Evolutionary conservation across 2,329 filamentous ascomycete species (phyloP).

Genomic region (Cladosporium sp.): DNA sequence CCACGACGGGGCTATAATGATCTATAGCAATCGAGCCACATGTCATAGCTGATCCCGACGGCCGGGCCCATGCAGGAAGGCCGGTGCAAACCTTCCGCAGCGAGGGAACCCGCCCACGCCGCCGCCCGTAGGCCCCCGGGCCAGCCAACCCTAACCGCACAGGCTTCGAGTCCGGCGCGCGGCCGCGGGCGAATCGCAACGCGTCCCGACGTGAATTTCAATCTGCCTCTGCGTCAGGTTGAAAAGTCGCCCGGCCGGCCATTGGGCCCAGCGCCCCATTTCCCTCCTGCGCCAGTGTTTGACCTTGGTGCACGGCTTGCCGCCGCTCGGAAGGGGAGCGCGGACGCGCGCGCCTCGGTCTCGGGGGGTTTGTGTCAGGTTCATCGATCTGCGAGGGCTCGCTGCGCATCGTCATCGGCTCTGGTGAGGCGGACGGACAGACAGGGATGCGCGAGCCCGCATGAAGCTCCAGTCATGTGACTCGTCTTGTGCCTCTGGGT

Average conservation of each 20-base stretch:
- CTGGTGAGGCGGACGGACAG: too few species aligned
- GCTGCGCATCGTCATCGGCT: too few species aligned
- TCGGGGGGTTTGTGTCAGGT: too few species aligned
- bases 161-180: neutral
- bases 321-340: too few species aligned
- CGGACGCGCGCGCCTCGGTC: too few species aligned
- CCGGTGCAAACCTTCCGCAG: neutral
- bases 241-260: neutral
- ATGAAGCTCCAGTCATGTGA: too few species aligned
- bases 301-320: neutral
- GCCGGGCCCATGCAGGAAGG: neutral
- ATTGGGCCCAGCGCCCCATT: neutral
- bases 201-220: conserved; percentile 1
- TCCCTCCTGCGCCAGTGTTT: conserved; percentile 6
- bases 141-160: neutral
- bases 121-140: neutral
- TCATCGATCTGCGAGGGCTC: too few species aligned
- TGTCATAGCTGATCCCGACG: conserved; percentile 6
- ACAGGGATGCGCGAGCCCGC: too few species aligned
- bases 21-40: conserved; percentile 9
- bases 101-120: neutral
- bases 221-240: neutral
- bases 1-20: conserved; percentile 2
- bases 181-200: conserved; percentile 1
- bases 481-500: too few species aligned